A percentile compares a stretch with the other conserved stretches of the same genome.
These are phyloP conservation scores for Martensiomyces pterosporus DNA, from an alignment of 192 early-diverging fungal genomes.

Conservation along the genomic window DNA sequence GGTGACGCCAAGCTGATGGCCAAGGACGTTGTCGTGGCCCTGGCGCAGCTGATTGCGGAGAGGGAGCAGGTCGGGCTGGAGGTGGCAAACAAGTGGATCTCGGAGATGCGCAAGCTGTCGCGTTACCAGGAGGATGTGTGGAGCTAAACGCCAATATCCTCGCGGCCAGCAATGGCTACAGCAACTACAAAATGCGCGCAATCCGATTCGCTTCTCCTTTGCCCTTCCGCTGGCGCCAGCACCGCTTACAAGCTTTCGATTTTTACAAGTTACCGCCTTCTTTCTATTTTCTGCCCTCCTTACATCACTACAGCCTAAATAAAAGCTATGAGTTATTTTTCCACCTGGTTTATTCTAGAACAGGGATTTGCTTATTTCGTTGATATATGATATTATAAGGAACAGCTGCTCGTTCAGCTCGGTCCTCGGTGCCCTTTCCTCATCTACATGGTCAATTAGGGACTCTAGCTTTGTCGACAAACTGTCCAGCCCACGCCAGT, in stretches of 20 bases:
- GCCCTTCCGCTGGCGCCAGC: too few relatives aligned
- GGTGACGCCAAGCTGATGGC: constrained; percentile 98
- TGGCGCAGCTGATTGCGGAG: constrained; percentile 65
- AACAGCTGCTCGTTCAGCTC: constrained; percentile 1
- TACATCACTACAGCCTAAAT: too few relatives aligned
- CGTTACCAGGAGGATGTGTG: constrained; percentile 97
- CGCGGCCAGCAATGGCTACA: too few relatives aligned
- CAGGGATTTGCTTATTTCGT: constrained; percentile 1
- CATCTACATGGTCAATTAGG: constrained; percentile 7
- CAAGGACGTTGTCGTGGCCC: constrained; percentile 69
- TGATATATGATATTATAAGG: constrained; percentile 2
- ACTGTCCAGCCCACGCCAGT: constrained; percentile 8
- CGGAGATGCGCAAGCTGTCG: constrained; percentile 71
- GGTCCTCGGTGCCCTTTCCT: neutral
- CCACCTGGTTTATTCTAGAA: neutral
- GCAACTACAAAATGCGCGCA: too few relatives aligned
- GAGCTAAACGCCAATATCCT: constrained; percentile 51
- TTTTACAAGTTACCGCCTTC: too few relatives aligned
- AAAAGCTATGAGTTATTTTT: neutral
- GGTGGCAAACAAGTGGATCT: constrained; percentile 73
- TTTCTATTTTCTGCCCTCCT: too few relatives aligned
- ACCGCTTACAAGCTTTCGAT: too few relatives aligned
- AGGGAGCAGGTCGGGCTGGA: constrained; percentile 61
- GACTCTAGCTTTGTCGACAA: constrained; percentile 7
- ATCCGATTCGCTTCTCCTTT: too few relatives aligned